Conservation (phyloP, 345 rosid genomes). For the Chamaenerion angustifolium region DNA sequence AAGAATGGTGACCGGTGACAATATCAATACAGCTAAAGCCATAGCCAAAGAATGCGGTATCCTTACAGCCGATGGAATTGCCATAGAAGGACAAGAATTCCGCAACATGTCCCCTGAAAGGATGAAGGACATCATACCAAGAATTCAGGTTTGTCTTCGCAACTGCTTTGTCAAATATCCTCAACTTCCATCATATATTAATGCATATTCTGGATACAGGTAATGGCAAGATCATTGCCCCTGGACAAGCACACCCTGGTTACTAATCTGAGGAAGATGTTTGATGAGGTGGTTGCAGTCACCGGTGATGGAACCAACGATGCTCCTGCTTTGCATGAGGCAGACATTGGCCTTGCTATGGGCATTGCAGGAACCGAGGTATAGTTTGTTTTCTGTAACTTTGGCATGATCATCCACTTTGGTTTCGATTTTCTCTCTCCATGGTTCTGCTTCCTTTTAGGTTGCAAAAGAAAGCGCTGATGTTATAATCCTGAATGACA, state of each 20-base stretch:
- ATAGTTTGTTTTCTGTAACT: conserved; percentile 7
- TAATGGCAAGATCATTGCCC: conserved; percentile 94
- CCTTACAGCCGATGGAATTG: conserved; percentile 59
- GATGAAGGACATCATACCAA: conserved; percentile 42
- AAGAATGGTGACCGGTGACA: conserved; percentile 98
- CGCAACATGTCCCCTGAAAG: conserved; percentile 40
- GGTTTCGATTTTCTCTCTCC: not conserved
- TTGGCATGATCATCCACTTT: not conserved
- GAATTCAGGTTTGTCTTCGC: conserved; percentile 43
- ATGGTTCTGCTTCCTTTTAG: conserved; percentile 28
- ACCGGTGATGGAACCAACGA: conserved; percentile 99
- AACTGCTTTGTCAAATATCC: no score
- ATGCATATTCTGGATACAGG: conserved; percentile 26
- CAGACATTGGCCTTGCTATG: conserved; percentile 96
- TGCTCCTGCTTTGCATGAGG: conserved; percentile 90
- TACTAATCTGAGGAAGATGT: conserved; percentile 44
- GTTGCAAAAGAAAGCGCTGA: conserved; percentile 97
- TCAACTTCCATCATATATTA: no score
- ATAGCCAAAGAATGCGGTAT: conserved; percentile 96
- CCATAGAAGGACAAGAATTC: conserved; percentile 50
- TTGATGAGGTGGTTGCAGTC: conserved; percentile 73
- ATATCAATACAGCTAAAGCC: conserved; percentile 86
- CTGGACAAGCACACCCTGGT: conserved; percentile 83
- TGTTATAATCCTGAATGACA: conserved; percentile 85
- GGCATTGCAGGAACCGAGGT: conserved; percentile 99